A percentile compares a stretch with the other conserved stretches of the same genome.
phyloP scores from a whole-genome alignment of 2,329 filamentous ascomycete species.

The Colletotrichum coccodes region DNA sequence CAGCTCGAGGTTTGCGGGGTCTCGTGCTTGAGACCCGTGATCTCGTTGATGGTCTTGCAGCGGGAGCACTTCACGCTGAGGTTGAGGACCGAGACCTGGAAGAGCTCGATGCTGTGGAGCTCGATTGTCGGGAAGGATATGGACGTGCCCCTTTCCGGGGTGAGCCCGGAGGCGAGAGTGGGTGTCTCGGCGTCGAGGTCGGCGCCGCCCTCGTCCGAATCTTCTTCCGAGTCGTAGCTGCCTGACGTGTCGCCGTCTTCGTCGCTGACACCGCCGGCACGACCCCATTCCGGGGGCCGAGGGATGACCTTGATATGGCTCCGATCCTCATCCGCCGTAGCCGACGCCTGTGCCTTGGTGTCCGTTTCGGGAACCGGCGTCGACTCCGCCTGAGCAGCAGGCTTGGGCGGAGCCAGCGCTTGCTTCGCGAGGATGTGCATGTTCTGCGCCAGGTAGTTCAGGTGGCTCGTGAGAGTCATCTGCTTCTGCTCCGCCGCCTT shows the following conservation, averaged over 20 bases:
- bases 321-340: constrained; percentile 54
- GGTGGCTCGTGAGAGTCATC: constrained; percentile 75
- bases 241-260: constrained; percentile 53
- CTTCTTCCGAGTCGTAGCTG: constrained; percentile 59
- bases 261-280: constrained; percentile 60
- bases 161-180: constrained; percentile 45
- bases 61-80: constrained; percentile 82
- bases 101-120: constrained; percentile 79
- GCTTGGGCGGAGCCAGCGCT: constrained; percentile 40
- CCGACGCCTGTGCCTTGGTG: constrained; percentile 36
- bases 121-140: constrained; percentile 83
- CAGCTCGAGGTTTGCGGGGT: constrained; percentile 62
- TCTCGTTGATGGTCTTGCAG: constrained; percentile 79
- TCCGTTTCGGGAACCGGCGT: constrained; percentile 28
- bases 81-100: constrained; percentile 74
- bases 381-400: constrained; percentile 34
- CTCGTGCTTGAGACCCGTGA: constrained; percentile 71
- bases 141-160: constrained; percentile 75
- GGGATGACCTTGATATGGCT: constrained; percentile 78
- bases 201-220: constrained; percentile 57
- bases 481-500: constrained; percentile 66
- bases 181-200: constrained; percentile 45
- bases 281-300: constrained; percentile 80
- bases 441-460: constrained; percentile 80
- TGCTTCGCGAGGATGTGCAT: constrained; percentile 74